Evolutionary conservation across 192 early-diverging fungal species (phyloP), one percentile per base, ranked within the genome.

Genomic region (Funneliformis geosporum): DNA sequence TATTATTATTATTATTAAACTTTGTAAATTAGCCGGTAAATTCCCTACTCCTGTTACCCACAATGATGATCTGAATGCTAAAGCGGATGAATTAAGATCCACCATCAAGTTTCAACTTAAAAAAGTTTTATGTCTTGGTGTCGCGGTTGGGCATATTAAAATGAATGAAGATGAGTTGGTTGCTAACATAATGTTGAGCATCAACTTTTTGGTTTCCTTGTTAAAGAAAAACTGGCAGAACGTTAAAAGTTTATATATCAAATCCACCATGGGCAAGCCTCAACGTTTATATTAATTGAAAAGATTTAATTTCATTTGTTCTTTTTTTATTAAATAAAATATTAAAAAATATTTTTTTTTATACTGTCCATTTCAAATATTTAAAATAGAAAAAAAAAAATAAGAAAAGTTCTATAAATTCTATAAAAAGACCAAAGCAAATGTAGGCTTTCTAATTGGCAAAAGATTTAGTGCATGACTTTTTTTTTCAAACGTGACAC

Each of bases 161-260:
- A 97, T 97, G 96, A 92, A 89, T 79, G 96, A 98, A 85, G 97
- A 98, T 89, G 88, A 98, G 89, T 88, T 97, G 67, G 86, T 97
- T 83, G 90, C 91, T 86, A 98, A 98, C 93, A 96, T 94, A 88
- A 96, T 98, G 95, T 89, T 97, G 92, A 89, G 95, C 81, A 91
- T 98, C 88, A 98, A 98, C 94, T 98, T 98, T 90, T 88, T 98
- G 84, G 96, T 98, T 46, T 97, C 96, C 64, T 88, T 98, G 78
- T 89, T 98, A 81, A 98, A 98, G 95, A 98, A 97, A 92, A 92
- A 96, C 93, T 98, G 97, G 97, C 97, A 98, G 87, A 98, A 98
- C 93, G 93, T 98, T 88, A 95, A 93, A 90, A 96, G 96, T 80
- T 89, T 98, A 80, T 97, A 93, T 94, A 91, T 98, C 91, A 98